phyloP scores from a whole-genome alignment of 225 moss, liverwort and hornwort species.

The Takakia lepidozioides region DNA sequence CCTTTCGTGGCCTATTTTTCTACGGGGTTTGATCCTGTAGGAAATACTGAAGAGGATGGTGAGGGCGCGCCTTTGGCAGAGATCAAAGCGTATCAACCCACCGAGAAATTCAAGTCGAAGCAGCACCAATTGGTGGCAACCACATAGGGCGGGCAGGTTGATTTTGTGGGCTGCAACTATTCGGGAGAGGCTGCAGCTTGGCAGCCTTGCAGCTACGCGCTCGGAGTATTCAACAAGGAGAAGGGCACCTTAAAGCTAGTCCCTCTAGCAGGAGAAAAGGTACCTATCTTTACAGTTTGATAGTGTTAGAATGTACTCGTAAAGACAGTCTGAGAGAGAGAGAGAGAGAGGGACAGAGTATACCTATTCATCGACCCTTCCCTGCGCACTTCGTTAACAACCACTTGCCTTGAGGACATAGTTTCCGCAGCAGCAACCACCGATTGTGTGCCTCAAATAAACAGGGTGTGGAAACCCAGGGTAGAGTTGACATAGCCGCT shows the following conservation, averaged over 20 bases:
- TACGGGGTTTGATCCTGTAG: constrained; percentile 74
- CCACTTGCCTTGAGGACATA: no score
- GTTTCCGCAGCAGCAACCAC: no score
- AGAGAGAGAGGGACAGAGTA: no score
- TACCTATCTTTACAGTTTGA: no score
- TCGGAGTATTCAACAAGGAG: constrained; percentile 82
- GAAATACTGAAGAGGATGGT: no score
- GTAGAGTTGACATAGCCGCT: no score
- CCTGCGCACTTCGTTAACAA: no score
- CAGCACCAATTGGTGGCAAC: constrained; percentile 85
- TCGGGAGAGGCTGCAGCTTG: constrained; percentile 84
- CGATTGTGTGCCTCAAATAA: no score
- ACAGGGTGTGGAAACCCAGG: no score
- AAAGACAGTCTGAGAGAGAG: no score
- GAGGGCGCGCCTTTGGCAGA: constrained; percentile 25
- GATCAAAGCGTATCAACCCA: constrained; percentile 55
- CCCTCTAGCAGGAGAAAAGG: constrained; percentile 96
- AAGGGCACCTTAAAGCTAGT: constrained; percentile 71
- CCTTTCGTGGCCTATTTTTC: constrained; percentile 89
- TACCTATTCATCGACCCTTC: no score
- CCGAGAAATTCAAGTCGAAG: constrained; percentile 35
- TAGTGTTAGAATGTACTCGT: no score
- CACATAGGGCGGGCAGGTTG: constrained; percentile 52
- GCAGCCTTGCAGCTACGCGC: constrained; percentile 90
- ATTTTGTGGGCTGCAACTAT: constrained; percentile 89